phyloP scores from a whole-genome alignment of 208 protist genomes.

The Blastocrithidia nonstop region DNA sequence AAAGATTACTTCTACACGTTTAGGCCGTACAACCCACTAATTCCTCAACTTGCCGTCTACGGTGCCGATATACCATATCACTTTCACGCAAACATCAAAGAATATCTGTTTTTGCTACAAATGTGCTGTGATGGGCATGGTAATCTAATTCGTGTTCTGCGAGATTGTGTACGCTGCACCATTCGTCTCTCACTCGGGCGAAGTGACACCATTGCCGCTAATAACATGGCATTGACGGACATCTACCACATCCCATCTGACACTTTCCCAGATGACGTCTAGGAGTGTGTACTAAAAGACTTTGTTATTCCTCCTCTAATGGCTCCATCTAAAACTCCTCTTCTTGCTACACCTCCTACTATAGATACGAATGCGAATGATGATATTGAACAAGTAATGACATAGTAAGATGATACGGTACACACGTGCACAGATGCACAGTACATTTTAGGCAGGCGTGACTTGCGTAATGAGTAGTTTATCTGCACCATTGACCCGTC shows the following conservation, averaged over 20 bases:
- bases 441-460: too few species aligned
- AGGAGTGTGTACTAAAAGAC: conserved; percentile 52
- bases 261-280: conserved; percentile 50
- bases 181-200: conserved; percentile 17
- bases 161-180: conserved; percentile 13
- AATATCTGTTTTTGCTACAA: conserved; percentile 25
- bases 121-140: conserved; percentile 9
- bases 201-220: conserved; percentile 17
- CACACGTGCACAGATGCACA: too few species aligned
- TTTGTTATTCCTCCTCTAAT: too few species aligned
- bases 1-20: conserved; percentile 49
- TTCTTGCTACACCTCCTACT: too few species aligned
- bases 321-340: too few species aligned
- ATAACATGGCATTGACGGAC: conserved; percentile 31
- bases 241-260: conserved; percentile 15
- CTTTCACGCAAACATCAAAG: conserved; percentile 15
- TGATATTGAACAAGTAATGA: conserved; percentile 26
- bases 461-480: conserved; percentile 66
- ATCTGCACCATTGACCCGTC: conserved; percentile 77
- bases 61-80: conserved; percentile 30
- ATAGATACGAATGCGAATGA: too few species aligned
- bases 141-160: conserved; percentile 5
- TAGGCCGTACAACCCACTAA: conserved; percentile 27
- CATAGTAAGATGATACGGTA: conserved; percentile 17
- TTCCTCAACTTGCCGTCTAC: conserved; percentile 42